Conservation (phyloP, 2,329 filamentous ascomycete species). For the Dothideomycetidae sp. region DNA sequence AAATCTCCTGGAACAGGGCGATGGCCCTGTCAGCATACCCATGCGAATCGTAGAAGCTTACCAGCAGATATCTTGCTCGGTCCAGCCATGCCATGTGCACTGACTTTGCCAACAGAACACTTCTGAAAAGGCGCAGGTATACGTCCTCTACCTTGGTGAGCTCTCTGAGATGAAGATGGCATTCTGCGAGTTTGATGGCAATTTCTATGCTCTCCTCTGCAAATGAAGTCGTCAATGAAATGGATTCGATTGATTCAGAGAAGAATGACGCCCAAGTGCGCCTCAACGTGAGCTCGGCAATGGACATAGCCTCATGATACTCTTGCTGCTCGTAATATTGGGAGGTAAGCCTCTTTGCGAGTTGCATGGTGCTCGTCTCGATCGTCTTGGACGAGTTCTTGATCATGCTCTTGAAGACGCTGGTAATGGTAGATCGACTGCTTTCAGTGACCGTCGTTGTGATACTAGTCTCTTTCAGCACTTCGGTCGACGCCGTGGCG, state of each 20-base stretch:
- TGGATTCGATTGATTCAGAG: slow-evolving; percentile 24
- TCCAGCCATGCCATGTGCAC: slow-evolving; percentile 20
- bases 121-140: slow-evolving; percentile 26
- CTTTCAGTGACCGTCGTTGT: slow-evolving; percentile 23
- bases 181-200: slow-evolving; percentile 32
- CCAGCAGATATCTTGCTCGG: slow-evolving; percentile 21
- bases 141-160: slow-evolving; percentile 27
- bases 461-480: slow-evolving; percentile 28
- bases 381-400: slow-evolving; percentile 25
- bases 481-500: slow-evolving; percentile 28
- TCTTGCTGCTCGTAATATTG: slow-evolving; percentile 34
- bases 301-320: slow-evolving; percentile 32
- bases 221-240: slow-evolving; percentile 29
- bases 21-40: slow-evolving; percentile 24
- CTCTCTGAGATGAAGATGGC: slow-evolving; percentile 25
- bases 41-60: slow-evolving; percentile 26
- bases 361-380: slow-evolving; percentile 28
- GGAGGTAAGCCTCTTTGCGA: slow-evolving; percentile 27
- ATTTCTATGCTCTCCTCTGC: slow-evolving; percentile 34
- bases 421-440: slow-evolving; percentile 30
- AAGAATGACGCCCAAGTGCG: slow-evolving; percentile 35
- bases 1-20: not conserved
- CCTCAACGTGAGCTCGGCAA: slow-evolving; percentile 33
- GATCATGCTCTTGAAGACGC: slow-evolving; percentile 29
- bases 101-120: slow-evolving; percentile 20